Conservation (phyloP, 441 rosid genomes). For the Eruca vesicaria region DNA sequence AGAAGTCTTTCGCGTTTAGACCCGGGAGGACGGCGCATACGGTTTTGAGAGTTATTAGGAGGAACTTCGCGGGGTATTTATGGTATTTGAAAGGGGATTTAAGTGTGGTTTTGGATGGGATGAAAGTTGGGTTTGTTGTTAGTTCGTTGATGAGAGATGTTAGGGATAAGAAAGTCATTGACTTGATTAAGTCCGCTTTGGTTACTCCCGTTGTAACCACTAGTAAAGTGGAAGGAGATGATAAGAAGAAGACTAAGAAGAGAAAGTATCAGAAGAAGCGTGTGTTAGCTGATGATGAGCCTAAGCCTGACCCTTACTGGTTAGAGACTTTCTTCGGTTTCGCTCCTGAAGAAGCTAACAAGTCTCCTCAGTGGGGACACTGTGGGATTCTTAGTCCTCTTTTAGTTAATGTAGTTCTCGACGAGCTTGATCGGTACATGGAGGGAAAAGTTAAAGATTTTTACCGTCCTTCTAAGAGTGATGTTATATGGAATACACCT, state of each 20-base stretch:
- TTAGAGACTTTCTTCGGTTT: constrained; percentile 90
- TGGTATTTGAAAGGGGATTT: constrained; percentile 92
- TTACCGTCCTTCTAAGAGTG: constrained; percentile 34
- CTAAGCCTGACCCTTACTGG: constrained; percentile 98
- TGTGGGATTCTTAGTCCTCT: constrained; percentile 94
- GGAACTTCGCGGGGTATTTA: constrained; percentile 84
- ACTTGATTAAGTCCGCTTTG: constrained; percentile 75
- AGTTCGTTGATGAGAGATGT: constrained; percentile 89
- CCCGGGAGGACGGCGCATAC: constrained; percentile 92
- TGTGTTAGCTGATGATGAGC: constrained; percentile 94
- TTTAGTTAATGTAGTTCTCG: constrained; percentile 80
- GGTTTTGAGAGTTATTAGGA: constrained; percentile 78
- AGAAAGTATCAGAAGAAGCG: constrained; percentile 90
- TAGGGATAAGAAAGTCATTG: constrained; percentile 90
- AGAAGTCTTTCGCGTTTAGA: constrained; percentile 86
- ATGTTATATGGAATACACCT: constrained; percentile 59
- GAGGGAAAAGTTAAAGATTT: constrained; percentile 82
- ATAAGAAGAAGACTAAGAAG: constrained; percentile 79
- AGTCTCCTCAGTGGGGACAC: constrained; percentile 91
- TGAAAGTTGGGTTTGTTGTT: constrained; percentile 81
- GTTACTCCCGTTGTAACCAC: constrained; percentile 84
- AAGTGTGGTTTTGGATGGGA: constrained; percentile 85
- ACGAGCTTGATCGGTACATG: constrained; percentile 90
- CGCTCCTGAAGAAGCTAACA: constrained; percentile 96
- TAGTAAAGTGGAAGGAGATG: constrained; percentile 40